These are phyloP conservation scores for Ophiostoma perfectum DNA, from an alignment of 2,329 filamentous ascomycete genomes.

Conservation along the genomic window DNA sequence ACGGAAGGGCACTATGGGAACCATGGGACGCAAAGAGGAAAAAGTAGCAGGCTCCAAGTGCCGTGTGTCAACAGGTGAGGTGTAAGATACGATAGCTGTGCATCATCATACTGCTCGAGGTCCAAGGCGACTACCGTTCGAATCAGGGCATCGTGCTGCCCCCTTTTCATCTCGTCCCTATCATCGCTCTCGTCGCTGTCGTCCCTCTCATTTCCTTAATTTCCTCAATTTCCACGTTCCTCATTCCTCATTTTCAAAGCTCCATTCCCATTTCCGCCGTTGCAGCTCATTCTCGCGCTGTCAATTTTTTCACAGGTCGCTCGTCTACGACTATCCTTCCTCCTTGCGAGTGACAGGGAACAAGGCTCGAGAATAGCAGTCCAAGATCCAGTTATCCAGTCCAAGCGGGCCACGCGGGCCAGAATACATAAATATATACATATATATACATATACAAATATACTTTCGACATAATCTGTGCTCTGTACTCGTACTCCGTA, in stretches of 20 bases:
- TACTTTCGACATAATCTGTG: background rate
- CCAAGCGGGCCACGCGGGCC: slow-evolving; percentile 8
- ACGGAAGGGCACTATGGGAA: slow-evolving; percentile 4
- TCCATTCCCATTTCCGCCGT: slow-evolving; percentile 9
- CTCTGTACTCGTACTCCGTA: too few relatives aligned
- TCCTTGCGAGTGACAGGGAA: slow-evolving; percentile 7
- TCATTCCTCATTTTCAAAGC: background rate
- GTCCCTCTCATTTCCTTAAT: background rate
- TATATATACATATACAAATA: background rate
- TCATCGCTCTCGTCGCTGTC: background rate
- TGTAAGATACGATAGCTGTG: too few relatives aligned
- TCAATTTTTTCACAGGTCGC: background rate
- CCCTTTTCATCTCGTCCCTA: too few relatives aligned
- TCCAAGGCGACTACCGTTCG: background rate
- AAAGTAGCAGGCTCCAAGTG: background rate
- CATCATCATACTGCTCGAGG: too few relatives aligned
- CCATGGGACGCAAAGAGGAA: background rate
- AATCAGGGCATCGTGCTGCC: background rate
- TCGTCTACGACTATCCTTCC: background rate
- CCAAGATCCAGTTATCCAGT: too few relatives aligned
- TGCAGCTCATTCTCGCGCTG: background rate
- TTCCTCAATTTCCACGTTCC: background rate
- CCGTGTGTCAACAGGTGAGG: background rate
- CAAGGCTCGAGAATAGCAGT: slow-evolving; percentile 6
- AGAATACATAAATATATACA: too few relatives aligned